A percentile compares a stretch with the other conserved stretches of the same genome.
Conservation (phyloP, 2,329 filamentous ascomycete species). For the Apiospora phragmitis region DNA sequence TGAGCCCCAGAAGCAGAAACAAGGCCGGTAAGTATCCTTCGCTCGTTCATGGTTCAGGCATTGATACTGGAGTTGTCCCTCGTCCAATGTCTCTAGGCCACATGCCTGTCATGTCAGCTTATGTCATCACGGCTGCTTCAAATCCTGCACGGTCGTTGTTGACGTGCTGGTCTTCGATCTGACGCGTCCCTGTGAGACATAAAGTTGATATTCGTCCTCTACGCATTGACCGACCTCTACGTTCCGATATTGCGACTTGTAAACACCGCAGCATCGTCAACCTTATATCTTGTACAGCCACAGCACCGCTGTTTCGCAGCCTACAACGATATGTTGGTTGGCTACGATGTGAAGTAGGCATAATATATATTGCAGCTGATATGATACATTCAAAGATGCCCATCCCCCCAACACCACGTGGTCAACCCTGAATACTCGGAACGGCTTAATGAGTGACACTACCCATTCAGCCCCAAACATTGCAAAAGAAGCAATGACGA, state of each 20-base stretch:
- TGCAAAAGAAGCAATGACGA: neutral
- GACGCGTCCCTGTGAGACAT: slow-evolving; percentile 3
- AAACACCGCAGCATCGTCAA: neutral
- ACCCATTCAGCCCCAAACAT: neutral
- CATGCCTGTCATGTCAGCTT: slow-evolving; percentile 7
- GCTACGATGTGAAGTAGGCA: neutral
- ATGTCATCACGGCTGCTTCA: neutral
- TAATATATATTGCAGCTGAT: neutral
- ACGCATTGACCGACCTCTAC: neutral
- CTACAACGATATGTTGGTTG: neutral
- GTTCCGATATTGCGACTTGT: neutral
- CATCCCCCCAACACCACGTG: neutral
- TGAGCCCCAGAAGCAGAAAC: neutral
- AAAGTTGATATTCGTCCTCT: neutral
- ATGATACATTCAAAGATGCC: neutral
- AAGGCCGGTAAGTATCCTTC: slow-evolving; percentile 2
- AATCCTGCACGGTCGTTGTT: neutral
- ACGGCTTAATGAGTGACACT: neutral
- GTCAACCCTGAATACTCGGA: neutral
- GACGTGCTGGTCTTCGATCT: neutral
- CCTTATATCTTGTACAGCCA: neutral
- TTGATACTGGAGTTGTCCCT: neutral
- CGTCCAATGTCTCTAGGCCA: neutral
- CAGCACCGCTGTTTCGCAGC: neutral
- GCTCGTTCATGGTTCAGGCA: neutral